Evolutionary conservation across 306 rosid genomes (phyloP).

Genomic region (Fragaria nilgerrensis): DNA sequence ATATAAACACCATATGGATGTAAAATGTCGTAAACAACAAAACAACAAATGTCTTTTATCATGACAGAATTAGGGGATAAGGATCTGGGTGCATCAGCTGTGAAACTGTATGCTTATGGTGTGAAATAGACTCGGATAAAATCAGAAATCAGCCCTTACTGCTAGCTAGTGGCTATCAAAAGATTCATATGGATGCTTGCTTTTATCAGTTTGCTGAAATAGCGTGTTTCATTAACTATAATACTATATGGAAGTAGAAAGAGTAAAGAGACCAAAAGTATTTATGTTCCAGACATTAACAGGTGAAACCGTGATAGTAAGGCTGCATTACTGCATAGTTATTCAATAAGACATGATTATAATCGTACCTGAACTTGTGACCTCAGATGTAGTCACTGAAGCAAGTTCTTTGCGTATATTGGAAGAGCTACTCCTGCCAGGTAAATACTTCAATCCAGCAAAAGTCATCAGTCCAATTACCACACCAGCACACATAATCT

Average conservation of each 20-base stretch:
- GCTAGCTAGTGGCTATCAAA: neutral
- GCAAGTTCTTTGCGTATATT: conserved; percentile 35
- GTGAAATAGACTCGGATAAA: neutral
- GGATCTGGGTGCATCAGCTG: neutral
- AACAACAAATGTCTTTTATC: neutral
- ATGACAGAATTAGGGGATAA: neutral
- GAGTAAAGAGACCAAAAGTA: neutral
- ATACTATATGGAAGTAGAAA: neutral
- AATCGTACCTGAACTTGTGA: conserved; percentile 53
- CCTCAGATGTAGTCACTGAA: conserved; percentile 48
- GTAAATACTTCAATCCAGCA: conserved; percentile 67
- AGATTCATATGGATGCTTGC: neutral
- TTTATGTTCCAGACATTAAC: conserved; percentile 6
- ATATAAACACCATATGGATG: neutral
- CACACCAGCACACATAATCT: conserved; percentile 85
- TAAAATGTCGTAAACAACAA: neutral
- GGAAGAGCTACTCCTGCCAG: conserved; percentile 48
- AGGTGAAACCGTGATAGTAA: neutral
- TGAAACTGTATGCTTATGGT: neutral
- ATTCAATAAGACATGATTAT: conserved; percentile 1
- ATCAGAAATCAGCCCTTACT: neutral
- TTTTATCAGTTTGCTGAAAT: neutral
- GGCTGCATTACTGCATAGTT: neutral
- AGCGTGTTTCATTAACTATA: neutral
- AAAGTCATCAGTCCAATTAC: conserved; percentile 76